Evolutionary conservation across 164 flowering plant species (phyloP).

Genomic region (grape (Vitis vinifera)): ASM3070453v1 NC_081806.1:7912501-7913000

Average conservation of each 20-base stretch:
- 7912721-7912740: neutral
- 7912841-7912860: neutral
- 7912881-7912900: neutral
- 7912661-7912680: constrained; percentile 13
- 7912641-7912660: neutral
- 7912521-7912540: constrained; percentile 7
- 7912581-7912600: neutral
- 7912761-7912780: neutral
- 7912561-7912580: neutral
- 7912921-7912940: neutral
- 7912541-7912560: constrained; percentile 12
- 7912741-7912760: constrained; percentile 1
- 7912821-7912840: neutral
- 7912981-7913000: constrained; percentile 28
- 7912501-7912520: neutral
- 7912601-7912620: neutral
- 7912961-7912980: constrained; percentile 19
- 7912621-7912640: neutral
- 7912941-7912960: constrained; percentile 26
- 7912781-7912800: neutral
- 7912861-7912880: neutral
- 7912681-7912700: neutral
- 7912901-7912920: neutral
- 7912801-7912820: constrained; percentile 6
- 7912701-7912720: too few species aligned